phyloP scores from a whole-genome alignment of 2,329 filamentous ascomycete genomes.

The Curvularia verruculosa region DNA sequence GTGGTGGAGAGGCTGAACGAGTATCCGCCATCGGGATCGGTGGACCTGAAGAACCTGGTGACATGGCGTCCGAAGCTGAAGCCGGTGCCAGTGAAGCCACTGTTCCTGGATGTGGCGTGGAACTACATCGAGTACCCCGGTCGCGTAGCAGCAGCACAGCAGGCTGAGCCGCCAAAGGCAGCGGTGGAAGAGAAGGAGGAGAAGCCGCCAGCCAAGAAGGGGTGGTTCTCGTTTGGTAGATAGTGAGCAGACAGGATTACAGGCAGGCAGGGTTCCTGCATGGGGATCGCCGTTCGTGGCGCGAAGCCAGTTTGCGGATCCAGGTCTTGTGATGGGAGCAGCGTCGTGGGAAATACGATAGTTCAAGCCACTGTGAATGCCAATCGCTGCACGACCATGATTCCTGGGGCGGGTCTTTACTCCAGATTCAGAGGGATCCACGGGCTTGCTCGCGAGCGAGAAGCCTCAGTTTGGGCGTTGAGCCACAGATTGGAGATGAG shows the following conservation, averaged over 20 bases:
- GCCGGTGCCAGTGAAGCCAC: conserved; percentile 86
- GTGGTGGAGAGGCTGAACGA: conserved; percentile 76
- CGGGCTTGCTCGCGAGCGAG: conserved; percentile 13
- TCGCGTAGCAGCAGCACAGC: conserved; percentile 50
- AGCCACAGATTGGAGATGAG: conserved; percentile 18
- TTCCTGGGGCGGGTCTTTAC: conserved; percentile 15
- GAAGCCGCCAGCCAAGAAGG: conserved; percentile 54
- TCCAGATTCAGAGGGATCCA: conserved; percentile 16
- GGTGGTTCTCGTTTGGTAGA: conserved; percentile 59
- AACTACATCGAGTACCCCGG: conserved; percentile 95
- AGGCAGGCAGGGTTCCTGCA: conserved; percentile 4
- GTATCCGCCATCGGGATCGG: conserved; percentile 69
- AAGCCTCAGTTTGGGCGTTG: conserved; percentile 22
- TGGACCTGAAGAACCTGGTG: conserved; percentile 81
- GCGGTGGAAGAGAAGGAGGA: conserved; percentile 39
- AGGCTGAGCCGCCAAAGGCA: conserved; percentile 36
- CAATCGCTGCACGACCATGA: background rate
- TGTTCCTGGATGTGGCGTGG: conserved; percentile 96
- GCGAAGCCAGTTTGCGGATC: conserved; percentile 3
- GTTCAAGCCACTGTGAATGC: background rate
- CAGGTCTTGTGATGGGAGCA: background rate
- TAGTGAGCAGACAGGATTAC: conserved; percentile 28
- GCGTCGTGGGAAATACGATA: background rate
- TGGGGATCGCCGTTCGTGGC: conserved; percentile 11
- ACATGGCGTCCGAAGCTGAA: conserved; percentile 84